A percentile compares a stretch with the other conserved stretches of the same genome.
These are phyloP conservation scores for Phellinidium pouzarii DNA, from an alignment of 1,284 basidiomycete species.

Conservation along the genomic window DNA sequence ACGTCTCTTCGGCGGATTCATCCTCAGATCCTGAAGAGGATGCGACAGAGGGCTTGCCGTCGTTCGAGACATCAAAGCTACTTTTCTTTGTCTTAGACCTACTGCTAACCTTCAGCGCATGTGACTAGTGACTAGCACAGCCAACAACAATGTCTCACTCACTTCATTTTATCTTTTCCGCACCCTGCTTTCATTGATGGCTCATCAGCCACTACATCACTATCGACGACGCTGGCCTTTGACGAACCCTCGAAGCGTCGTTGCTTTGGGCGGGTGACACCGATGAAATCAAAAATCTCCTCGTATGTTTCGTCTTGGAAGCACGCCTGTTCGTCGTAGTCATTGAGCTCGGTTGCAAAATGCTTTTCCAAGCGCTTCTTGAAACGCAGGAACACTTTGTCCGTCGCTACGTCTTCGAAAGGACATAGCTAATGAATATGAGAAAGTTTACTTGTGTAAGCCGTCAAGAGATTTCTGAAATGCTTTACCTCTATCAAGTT, in stretches of 20 bases:
- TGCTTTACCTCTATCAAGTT: conserved; percentile 17
- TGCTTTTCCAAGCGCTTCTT: conserved; percentile 16
- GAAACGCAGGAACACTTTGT: conserved; percentile 17
- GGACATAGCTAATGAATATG: conserved; percentile 14
- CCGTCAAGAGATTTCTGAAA: neutral
- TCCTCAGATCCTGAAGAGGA: neutral
- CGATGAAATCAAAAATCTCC: conserved; percentile 18
- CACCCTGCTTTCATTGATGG: no score
- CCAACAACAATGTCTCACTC: no score
- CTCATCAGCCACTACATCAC: conserved; percentile 1
- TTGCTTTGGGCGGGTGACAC: conserved; percentile 14
- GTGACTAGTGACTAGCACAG: neutral
- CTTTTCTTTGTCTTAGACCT: neutral
- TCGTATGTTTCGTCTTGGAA: conserved; percentile 13
- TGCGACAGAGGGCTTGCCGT: neutral
- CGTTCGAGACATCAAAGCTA: no score
- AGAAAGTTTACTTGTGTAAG: neutral
- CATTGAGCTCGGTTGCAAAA: conserved; percentile 7
- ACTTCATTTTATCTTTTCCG: no score
- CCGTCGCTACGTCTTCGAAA: conserved; percentile 16
- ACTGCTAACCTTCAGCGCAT: no score
- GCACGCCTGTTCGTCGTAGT: conserved; percentile 16
- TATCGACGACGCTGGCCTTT: neutral
- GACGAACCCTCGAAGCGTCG: conserved; percentile 8
- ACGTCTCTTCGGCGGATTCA: neutral